Conservation (phyloP, 2,329 filamentous ascomycete genomes). For the Eutypa lata region DNA sequence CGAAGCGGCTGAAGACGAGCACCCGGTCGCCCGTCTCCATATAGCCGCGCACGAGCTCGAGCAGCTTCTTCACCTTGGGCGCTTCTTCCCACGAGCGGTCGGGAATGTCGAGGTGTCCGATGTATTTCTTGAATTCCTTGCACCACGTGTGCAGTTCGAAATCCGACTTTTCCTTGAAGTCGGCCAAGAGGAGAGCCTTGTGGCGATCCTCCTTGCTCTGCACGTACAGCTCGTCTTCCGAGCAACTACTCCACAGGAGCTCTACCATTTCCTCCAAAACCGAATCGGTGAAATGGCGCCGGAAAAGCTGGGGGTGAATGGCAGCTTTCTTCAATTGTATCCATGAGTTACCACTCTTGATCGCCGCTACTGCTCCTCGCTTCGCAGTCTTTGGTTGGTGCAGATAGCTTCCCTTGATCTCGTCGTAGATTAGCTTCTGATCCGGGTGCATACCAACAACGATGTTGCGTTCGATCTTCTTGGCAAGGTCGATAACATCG, state of each 20-base stretch:
- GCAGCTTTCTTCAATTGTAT: slow-evolving; percentile 91
- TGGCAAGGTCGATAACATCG: slow-evolving; percentile 83
- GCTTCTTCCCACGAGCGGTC: slow-evolving; percentile 56
- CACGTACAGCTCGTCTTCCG: slow-evolving; percentile 45
- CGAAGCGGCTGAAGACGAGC: slow-evolving; percentile 91
- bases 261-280: slow-evolving; percentile 74
- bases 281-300: slow-evolving; percentile 73
- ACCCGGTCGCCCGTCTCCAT: slow-evolving; percentile 79
- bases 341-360: slow-evolving; percentile 64
- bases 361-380: slow-evolving; percentile 48
- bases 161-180: slow-evolving; percentile 58
- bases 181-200: slow-evolving; percentile 50
- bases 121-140: slow-evolving; percentile 52
- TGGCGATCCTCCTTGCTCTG: slow-evolving; percentile 42
- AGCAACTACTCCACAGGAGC: slow-evolving; percentile 69
- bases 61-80: slow-evolving; percentile 82
- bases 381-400: slow-evolving; percentile 55
- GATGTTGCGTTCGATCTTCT: slow-evolving; percentile 74
- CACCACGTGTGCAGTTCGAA: slow-evolving; percentile 67
- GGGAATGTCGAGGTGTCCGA: slow-evolving; percentile 52
- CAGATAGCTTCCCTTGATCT: slow-evolving; percentile 61
- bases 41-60: slow-evolving; percentile 70
- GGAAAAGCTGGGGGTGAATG: slow-evolving; percentile 85
- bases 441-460: slow-evolving; percentile 74
- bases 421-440: slow-evolving; percentile 72